A percentile compares a stretch with the other conserved stretches of the same genome.
Evolutionary conservation across 208 protist genomes (phyloP).

Genomic region (Trypanosomatidae sp.): DNA sequence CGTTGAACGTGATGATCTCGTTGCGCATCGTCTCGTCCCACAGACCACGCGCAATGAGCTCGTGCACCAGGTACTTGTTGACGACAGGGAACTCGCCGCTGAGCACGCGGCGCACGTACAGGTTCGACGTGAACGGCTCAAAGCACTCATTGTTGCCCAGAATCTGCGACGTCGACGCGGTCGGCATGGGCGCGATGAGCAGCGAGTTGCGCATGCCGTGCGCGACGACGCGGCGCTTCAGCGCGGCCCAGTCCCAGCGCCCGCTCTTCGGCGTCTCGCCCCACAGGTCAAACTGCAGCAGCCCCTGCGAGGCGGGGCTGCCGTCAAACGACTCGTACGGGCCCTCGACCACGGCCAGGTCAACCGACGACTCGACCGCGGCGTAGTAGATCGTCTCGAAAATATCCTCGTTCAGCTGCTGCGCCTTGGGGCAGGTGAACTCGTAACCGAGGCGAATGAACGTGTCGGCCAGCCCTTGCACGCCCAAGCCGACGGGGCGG

Average conservation of each 20-base stretch:
- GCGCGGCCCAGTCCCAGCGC: constrained; percentile 94
- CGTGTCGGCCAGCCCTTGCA: constrained; percentile 98
- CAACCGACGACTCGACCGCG: constrained; percentile 80
- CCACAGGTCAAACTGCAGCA: constrained; percentile 99
- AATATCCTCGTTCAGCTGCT: constrained; percentile 95
- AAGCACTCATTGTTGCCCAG: constrained; percentile 99
- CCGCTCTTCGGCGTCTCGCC: constrained; percentile 50
- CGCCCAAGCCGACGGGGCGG: constrained; percentile 97
- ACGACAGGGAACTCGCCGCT: constrained; percentile 98
- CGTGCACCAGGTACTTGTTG: constrained; percentile 97
- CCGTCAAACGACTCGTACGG: constrained; percentile 92
- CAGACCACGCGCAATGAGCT: constrained; percentile 90
- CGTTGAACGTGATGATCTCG: constrained; percentile 93
- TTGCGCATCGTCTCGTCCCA: constrained; percentile 93
- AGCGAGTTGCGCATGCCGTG: constrained; percentile 97
- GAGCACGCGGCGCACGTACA: constrained; percentile 97
- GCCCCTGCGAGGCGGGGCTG: constrained; percentile 91
- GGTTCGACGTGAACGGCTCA: constrained; percentile 99
- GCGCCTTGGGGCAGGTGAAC: constrained; percentile 90
- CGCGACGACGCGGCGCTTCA: constrained; percentile 82
- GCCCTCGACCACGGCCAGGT: constrained; percentile 90
- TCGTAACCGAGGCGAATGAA: constrained; percentile 94
- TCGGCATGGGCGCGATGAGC: constrained; percentile 99
- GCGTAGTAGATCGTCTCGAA: constrained; percentile 99
- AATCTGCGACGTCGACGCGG: constrained; percentile 99